Evolutionary conservation across 805 yeast genomes (phyloP).

Genomic region (Saturnispora bothae): DNA sequence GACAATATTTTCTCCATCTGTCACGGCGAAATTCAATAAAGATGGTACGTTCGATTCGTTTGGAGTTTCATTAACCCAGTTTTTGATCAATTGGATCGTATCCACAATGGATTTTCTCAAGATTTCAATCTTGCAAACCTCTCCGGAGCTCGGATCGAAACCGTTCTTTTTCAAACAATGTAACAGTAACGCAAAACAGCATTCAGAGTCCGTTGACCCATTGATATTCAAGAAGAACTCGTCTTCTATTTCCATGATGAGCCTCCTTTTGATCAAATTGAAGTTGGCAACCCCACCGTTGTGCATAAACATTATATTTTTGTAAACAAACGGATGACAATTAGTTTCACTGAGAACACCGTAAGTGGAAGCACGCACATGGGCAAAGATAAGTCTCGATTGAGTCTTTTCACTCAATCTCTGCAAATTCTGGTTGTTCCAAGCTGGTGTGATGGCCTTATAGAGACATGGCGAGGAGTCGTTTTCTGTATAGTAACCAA

Average conservation of each 20-base stretch:
- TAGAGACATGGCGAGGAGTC: slow-evolving; percentile 68
- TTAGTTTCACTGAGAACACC: slow-evolving; percentile 92
- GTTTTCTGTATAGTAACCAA: slow-evolving; percentile 65
- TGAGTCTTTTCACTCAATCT: slow-evolving; percentile 81
- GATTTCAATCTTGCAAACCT: slow-evolving; percentile 33
- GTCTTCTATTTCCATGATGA: slow-evolving; percentile 67
- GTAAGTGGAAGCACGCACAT: slow-evolving; percentile 91
- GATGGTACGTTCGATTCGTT: slow-evolving; percentile 52
- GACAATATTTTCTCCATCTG: slow-evolving; percentile 82
- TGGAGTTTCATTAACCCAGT: slow-evolving; percentile 63
- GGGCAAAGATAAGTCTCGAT: slow-evolving; percentile 80
- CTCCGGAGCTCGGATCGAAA: slow-evolving; percentile 41
- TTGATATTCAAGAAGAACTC: slow-evolving; percentile 72
- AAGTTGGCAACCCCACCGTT: slow-evolving; percentile 85
- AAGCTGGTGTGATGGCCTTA: slow-evolving; percentile 94
- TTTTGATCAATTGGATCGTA: slow-evolving; percentile 65
- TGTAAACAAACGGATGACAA: slow-evolving; percentile 91
- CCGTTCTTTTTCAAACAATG: slow-evolving; percentile 73
- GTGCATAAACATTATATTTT: slow-evolving; percentile 91
- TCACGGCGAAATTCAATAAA: slow-evolving; percentile 83
- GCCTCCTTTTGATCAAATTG: slow-evolving; percentile 55
- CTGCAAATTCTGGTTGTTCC: slow-evolving; percentile 90
- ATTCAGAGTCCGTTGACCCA: slow-evolving; percentile 94
- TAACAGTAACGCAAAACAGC: slow-evolving; percentile 81
- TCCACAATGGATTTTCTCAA: slow-evolving; percentile 59